Evolutionary conservation across 2,329 filamentous ascomycete genomes (phyloP), one percentile per base, ranked within the genome.

Genomic region (Pseudocercospora eumusae): DNA sequence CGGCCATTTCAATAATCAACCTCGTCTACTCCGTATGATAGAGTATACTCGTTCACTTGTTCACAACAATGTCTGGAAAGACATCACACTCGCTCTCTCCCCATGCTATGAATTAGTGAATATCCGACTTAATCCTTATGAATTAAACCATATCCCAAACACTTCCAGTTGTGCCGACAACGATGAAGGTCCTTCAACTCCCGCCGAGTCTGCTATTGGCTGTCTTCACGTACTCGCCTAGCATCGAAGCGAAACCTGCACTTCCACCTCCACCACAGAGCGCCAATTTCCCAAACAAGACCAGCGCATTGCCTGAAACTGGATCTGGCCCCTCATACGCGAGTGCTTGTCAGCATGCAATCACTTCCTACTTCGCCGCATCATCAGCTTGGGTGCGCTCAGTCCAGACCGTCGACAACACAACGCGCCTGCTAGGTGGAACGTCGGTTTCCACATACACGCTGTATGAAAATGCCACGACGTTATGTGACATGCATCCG

Each of bases 401-500:
- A 27, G 55, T 63, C 23, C 55, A 59, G 27, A 59, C 23, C 9
- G 42, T 62, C 13, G 20, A 53, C 15, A 65, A 58, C 13, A 45
- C 52, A 5, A 67, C 63, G 31, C 20, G 56, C 11, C 8, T 64
- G 9, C 15, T 62, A 9, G 69, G 68, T 4, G 69, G 70, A 1
- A 61, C 58, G 8, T 63, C 65, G 1, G 47, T 61, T n/a, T 57
- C 50, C 8, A 27, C 45, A 3, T 62, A 70, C 2, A 72, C 69
- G 7, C 71, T 71, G 53, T 73, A 71, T 52, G 65, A 64, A 21
- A 69, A 70, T 55, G 68, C 68, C 9, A 69, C 69, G 6, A 74
- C 72, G 1, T 61, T 73, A 6, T 74, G 72, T 64, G 72, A 74
- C 63, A 70, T 68, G 9, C 65, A 70, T 57, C 64, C 72, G 3